Base-by-base conservation (phyloP, 371 early-diverging fungal species). In the Mucor mucedo region DNA sequence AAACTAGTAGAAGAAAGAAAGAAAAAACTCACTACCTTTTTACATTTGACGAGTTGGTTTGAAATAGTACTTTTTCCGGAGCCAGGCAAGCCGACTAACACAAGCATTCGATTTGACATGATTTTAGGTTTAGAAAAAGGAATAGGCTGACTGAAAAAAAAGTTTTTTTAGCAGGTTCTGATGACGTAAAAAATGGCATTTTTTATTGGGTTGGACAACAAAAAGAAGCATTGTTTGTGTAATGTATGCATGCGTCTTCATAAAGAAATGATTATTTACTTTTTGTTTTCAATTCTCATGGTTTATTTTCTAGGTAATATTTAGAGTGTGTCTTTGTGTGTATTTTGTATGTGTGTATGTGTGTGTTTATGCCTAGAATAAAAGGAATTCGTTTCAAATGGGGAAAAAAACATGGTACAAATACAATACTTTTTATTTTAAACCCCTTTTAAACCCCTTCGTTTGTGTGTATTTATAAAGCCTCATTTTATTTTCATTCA, bases 21-120 rank as follows among this genome's bases (percentile, higher is more conserved):
- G 3, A 40, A 28, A 30, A 13, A 13, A 47, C 28, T n/a, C 52
- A 33, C 50, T 68, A 70, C 71, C 8, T 33, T 29, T 52, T 48
- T 52, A 47, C 39, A 62, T 52, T 54, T 13, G 21, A 71, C 65
- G 5, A 89, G 72, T 30, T 78, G 75, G 45, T 79, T 78, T 44
- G 88, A 71, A 57, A 89, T 84, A n/a, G 86, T 84, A 14, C 83
- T 77, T 69, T 89, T 89, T 55, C 90, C 90, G 33, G 86, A 87
- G 27, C 89, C 89, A 40, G 90, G 90, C 41, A 89, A 76, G 11
- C 90, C 89, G 52, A 87, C 85, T 55, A 89, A 78, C 28, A 89
- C 75, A 33, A 71, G 52, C 50, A 71, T 66, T 32, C 70, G 66
- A 55, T 70, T 70, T 13, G 70, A 70, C 70, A 70, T 70, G 30